Conservation (phyloP, 495 filamentous ascomycete genomes). For the Aspergillus incahuasiensis region DNA sequence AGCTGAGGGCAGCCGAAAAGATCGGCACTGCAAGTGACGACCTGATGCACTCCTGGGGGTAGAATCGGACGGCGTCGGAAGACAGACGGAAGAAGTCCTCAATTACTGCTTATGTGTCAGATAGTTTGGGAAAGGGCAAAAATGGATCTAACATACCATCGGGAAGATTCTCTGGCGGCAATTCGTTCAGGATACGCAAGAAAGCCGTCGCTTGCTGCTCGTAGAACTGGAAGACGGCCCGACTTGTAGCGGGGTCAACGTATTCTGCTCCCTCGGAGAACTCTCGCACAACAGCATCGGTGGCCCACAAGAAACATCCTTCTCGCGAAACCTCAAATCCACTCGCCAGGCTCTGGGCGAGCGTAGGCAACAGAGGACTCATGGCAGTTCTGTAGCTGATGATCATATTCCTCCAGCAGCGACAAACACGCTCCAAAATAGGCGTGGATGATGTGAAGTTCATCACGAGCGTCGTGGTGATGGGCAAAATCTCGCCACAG, state of each 20-base stretch:
- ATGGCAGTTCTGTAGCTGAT: conserved; percentile 91
- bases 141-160: conserved; percentile 53
- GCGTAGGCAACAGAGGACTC: conserved; percentile 72
- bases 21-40: conserved; percentile 75
- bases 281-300: conserved; percentile 88
- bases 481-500: conserved; percentile 86
- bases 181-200: conserved; percentile 79
- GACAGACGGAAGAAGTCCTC: conserved; percentile 97
- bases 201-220: conserved; percentile 86
- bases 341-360: conserved; percentile 80
- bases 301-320: conserved; percentile 97
- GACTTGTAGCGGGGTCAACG: conserved; percentile 77
- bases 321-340: conserved; percentile 84
- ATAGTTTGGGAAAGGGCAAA: background rate
- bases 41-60: conserved; percentile 72
- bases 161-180: conserved; percentile 80
- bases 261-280: conserved; percentile 84
- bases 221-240: conserved; percentile 88
- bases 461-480: conserved; percentile 76
- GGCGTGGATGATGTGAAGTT: conserved; percentile 79
- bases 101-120: conserved; percentile 58
- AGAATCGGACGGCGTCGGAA: conserved; percentile 86
- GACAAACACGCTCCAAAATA: conserved; percentile 87
- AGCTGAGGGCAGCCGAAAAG: conserved; percentile 78
- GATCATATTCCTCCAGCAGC: conserved; percentile 94